These are phyloP conservation scores for Diaporthe amygdali DNA, from an alignment of 2,329 filamentous ascomycete species.

Conservation along the genomic window DNA sequence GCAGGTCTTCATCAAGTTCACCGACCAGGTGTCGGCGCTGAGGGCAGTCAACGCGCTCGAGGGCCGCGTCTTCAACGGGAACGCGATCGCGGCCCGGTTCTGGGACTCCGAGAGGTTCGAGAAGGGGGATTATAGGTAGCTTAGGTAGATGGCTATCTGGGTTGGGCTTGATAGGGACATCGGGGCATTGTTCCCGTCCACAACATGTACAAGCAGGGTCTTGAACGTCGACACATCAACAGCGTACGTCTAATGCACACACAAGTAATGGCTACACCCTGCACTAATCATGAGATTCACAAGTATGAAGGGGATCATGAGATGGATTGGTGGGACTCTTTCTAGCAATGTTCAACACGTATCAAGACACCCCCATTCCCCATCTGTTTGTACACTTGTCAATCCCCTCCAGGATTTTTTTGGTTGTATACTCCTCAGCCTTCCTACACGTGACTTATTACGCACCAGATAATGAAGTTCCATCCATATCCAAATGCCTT, in stretches of 20 bases:
- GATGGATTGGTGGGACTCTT: constrained; percentile 8
- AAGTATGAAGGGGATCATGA: constrained; percentile 2
- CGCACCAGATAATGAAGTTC: constrained; percentile 1
- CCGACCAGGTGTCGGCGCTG: constrained; percentile 81
- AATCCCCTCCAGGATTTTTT: neutral
- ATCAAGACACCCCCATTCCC: neutral
- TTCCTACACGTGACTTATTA: constrained; percentile 2
- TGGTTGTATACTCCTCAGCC: neutral
- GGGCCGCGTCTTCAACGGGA: constrained; percentile 87
- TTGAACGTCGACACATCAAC: neutral
- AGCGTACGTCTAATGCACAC: neutral
- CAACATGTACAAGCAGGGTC: neutral
- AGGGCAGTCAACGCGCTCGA: constrained; percentile 90
- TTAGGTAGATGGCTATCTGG: constrained; percentile 26
- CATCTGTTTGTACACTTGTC: neutral
- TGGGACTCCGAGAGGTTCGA: constrained; percentile 87
- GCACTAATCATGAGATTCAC: neutral
- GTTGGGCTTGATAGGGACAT: constrained; percentile 17
- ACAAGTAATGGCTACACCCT: neutral
- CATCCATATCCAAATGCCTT: neutral
- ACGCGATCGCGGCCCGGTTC: constrained; percentile 80
- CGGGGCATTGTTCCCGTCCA: neutral
- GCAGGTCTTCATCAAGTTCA: constrained; percentile 93
- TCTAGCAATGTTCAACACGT: constrained; percentile 15
- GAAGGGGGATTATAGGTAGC: constrained; percentile 56